A percentile compares a stretch with the other conserved stretches of the same genome.
These are phyloP conservation scores for Calonectria henricotiae DNA, from an alignment of 2,329 filamentous ascomycete genomes.

Conservation along the genomic window DNA sequence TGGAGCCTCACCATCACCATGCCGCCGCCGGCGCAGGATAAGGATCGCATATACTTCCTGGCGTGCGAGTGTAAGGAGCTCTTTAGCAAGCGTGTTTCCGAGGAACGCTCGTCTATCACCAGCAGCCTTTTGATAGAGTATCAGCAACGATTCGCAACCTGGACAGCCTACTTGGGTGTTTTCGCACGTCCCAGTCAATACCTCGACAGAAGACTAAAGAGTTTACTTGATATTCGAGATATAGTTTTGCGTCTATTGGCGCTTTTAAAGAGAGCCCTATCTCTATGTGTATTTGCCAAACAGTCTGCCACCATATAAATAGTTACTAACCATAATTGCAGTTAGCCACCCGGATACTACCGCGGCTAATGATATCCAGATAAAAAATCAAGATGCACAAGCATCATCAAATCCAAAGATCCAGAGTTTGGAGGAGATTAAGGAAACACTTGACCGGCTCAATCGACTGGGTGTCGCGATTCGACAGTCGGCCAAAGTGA, in stretches of 20 bases:
- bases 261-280: not conserved
- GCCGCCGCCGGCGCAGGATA: not conserved
- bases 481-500: conserved; percentile 1
- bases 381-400: not conserved
- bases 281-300: not conserved
- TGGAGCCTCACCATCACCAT: not conserved
- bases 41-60: not conserved
- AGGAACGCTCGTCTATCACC: not conserved
- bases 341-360: too few relatives aligned
- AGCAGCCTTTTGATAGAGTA: not conserved
- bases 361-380: too few relatives aligned
- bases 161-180: conserved; percentile 10
- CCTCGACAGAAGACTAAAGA: not conserved
- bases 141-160: conserved; percentile 1
- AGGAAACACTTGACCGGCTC: not conserved
- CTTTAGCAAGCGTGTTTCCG: not conserved
- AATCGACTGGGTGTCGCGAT: not conserved
- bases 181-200: not conserved
- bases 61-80: not conserved
- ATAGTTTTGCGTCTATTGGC: not conserved
- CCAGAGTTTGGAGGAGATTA: not conserved
- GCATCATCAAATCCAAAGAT: not conserved
- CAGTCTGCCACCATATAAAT: not conserved
- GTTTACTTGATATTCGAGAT: not conserved
- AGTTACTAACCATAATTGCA: not conserved